Conservation (phyloP, 2,329 filamentous ascomycete genomes). For the Dothideomycetes sp. region DNA sequence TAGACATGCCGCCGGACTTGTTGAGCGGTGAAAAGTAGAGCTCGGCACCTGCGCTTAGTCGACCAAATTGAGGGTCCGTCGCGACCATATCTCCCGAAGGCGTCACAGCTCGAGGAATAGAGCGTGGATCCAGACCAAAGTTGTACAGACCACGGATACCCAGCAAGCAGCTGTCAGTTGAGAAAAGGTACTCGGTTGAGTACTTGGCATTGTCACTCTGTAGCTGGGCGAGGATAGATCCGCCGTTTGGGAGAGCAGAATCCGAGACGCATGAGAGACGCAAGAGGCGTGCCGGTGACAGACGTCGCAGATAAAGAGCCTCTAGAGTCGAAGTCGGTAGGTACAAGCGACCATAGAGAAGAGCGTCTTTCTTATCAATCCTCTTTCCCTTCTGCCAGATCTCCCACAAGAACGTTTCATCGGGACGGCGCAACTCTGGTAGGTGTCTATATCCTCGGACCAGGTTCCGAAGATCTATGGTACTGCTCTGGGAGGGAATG, state of each 20-base stretch:
- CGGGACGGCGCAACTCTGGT: slow-evolving; percentile 50
- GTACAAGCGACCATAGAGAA: slow-evolving; percentile 71
- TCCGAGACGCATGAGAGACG: slow-evolving; percentile 73
- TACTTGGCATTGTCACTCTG: slow-evolving; percentile 83
- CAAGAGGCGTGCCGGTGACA: slow-evolving; percentile 69
- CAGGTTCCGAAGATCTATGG: slow-evolving; percentile 66
- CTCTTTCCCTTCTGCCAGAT: slow-evolving; percentile 44
- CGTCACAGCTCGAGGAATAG: slow-evolving; percentile 21
- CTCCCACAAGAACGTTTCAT: slow-evolving; percentile 44
- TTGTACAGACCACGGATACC: slow-evolving; percentile 89
- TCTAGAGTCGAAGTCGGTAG: slow-evolving; percentile 79
- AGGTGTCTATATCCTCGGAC: slow-evolving; percentile 77
- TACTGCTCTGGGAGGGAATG: slow-evolving; percentile 58
- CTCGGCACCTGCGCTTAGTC: slow-evolving; percentile 85
- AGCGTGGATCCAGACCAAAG: slow-evolving; percentile 64
- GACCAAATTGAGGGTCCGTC: slow-evolving; percentile 58
- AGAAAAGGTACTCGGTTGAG: slow-evolving; percentile 81
- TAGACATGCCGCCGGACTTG: slow-evolving; percentile 83
- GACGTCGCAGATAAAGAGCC: slow-evolving; percentile 69
- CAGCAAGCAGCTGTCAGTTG: slow-evolving; percentile 81
- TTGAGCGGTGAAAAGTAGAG: slow-evolving; percentile 93
- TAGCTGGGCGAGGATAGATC: slow-evolving; percentile 61
- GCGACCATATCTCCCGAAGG: slow-evolving; percentile 11
- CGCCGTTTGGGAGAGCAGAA: slow-evolving; percentile 61
- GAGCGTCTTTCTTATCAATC: slow-evolving; percentile 45